Base-by-base conservation (phyloP, 805 yeast species). In the Metschnikowia rubicola region DNA sequence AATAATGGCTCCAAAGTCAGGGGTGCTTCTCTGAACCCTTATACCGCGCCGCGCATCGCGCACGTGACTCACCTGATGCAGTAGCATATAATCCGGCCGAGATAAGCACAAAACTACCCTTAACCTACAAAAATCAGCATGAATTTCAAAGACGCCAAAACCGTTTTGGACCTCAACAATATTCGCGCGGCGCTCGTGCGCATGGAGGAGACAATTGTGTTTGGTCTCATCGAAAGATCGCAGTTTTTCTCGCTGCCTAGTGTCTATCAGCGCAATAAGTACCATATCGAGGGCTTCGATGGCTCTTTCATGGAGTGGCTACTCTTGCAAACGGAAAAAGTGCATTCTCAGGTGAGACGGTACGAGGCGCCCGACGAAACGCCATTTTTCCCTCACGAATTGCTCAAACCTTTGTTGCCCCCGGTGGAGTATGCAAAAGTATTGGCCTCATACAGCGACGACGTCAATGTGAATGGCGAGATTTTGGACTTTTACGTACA, bases 191-290 rank as follows among this genome's bases (percentile, higher is more conserved):
- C 88, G 13, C 74, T 94, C 39, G 84, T 91, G 35, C 80, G 96
- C 45, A 89, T 94, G 97, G 99, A 94, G 63, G 98, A 94, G 66
- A 87, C 97, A 7, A 90, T 94, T 57, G 86, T 94, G 51, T 94
- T 91, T 74, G 87, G 85, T 47, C 79, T 94, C 56, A 91, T 94
- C 50, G 99, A 94, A 65, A 77, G 99, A 54, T 88, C 97, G 3
- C 96, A 92, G 68, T 92, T 88, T 62, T 83, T 74, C 56, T 77
- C 78, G 30, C 83, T 89, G 44, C 85, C 87, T 1, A 77, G 87
- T 13, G 89, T 90, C 8, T 94, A 94, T 68, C 75, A 77, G 56
- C 56, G 62, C 10, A 75, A 80, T 54, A 78, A 78, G 51, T 80
- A 71, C 51, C 66, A 73, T 5, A 81, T 90, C 33, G 87, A 88